These are phyloP conservation scores for Myxozyma udenii DNA, from an alignment of 805 yeast genomes.

Conservation along the genomic window DNA sequence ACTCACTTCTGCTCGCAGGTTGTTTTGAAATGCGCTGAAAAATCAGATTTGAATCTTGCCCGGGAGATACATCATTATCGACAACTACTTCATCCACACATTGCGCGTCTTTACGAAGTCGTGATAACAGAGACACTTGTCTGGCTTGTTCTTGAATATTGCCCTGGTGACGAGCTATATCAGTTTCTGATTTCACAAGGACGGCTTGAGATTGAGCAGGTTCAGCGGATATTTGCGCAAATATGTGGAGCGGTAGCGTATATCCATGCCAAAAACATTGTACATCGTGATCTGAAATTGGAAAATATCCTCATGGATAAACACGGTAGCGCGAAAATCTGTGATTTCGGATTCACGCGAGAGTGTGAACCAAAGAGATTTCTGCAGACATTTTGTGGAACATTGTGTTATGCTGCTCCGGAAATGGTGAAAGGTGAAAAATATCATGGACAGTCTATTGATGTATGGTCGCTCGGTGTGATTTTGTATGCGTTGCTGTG, in stretches of 20 bases:
- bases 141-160: constrained; percentile 88
- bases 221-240: constrained; percentile 47
- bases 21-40: constrained; percentile 74
- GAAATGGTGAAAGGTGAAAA: constrained; percentile 68
- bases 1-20: constrained; percentile 40
- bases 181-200: constrained; percentile 37
- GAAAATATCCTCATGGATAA: constrained; percentile 58
- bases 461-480: constrained; percentile 90
- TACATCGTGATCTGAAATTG: constrained; percentile 72
- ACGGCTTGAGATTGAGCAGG: constrained; percentile 42
- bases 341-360: constrained; percentile 93
- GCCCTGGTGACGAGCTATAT: constrained; percentile 59
- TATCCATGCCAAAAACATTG: constrained; percentile 71
- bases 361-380: constrained; percentile 58
- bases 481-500: constrained; percentile 78
- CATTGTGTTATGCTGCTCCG: constrained; percentile 96
- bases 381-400: constrained; percentile 86
- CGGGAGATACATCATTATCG: constrained; percentile 86
- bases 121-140: constrained; percentile 74
- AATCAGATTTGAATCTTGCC: constrained; percentile 79
- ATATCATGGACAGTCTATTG: constrained; percentile 68
- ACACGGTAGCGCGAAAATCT: constrained; percentile 72
- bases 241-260: constrained; percentile 62
- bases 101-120: constrained; percentile 81
- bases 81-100: constrained; percentile 77